phyloP scores from a whole-genome alignment of 169 alveolate species.

The Cryptosporidium felis region DNA sequence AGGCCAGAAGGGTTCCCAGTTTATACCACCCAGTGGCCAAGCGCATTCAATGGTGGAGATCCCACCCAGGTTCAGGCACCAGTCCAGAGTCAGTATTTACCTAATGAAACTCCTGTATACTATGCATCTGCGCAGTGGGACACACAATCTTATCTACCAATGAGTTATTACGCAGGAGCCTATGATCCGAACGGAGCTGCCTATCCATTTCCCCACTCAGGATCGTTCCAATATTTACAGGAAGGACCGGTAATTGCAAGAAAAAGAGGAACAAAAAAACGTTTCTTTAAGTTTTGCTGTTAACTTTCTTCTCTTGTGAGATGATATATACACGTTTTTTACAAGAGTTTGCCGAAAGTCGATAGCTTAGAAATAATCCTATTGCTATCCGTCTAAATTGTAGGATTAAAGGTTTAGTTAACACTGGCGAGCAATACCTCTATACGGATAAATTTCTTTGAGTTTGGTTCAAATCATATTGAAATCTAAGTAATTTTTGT shows the following conservation, averaged over 20 bases:
- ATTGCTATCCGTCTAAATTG: too few relatives aligned
- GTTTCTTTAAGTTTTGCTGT: conserved; percentile 61
- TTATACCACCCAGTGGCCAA: conserved; percentile 70
- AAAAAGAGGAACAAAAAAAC: conserved; percentile 55
- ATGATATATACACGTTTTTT: too few relatives aligned
- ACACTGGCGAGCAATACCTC: too few relatives aligned
- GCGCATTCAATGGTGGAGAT: conserved; percentile 52
- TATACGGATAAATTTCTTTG: too few relatives aligned
- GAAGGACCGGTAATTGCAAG: conserved; percentile 62
- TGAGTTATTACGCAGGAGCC: conserved; percentile 66
- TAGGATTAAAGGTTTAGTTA: too few relatives aligned
- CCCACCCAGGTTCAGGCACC: conserved; percentile 72
- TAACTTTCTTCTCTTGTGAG: too few relatives aligned
- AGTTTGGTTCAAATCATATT: too few relatives aligned
- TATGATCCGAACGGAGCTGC: conserved; percentile 21
- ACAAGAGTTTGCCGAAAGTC: too few relatives aligned
- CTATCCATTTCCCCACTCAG: conserved; percentile 58
- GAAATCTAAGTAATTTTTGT: too few relatives aligned
- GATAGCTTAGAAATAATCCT: too few relatives aligned
- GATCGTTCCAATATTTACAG: conserved; percentile 57
- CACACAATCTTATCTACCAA: conserved; percentile 57
- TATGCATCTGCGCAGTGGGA: conserved; percentile 69
- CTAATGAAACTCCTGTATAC: conserved; percentile 51
- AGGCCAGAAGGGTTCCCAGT: conserved; percentile 65
- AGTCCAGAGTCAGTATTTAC: conserved; percentile 42